phyloP scores from a whole-genome alignment of 2,329 filamentous ascomycete species.

The Paecilomyces dactylethromorphus region DNA sequence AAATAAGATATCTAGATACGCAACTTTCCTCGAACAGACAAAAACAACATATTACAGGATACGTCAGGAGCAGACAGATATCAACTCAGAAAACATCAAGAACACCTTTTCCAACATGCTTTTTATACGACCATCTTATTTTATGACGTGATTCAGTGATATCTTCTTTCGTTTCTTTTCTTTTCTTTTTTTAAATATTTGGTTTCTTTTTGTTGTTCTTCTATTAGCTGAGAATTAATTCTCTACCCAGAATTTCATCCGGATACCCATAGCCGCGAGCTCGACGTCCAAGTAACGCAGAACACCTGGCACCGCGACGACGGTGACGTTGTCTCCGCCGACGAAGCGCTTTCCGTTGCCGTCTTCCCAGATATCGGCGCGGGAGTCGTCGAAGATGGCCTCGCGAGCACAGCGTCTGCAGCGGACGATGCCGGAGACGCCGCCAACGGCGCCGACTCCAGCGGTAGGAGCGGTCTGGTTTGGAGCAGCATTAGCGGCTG shows the following conservation, averaged over 20 bases:
- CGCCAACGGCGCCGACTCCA: conserved; percentile 56
- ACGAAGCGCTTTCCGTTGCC: conserved; percentile 76
- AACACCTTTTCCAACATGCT: neutral
- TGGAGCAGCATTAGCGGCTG: conserved; percentile 23
- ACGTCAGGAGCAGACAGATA: neutral
- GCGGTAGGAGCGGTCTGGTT: conserved; percentile 24
- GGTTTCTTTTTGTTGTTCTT: conserved; percentile 1
- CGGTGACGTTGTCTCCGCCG: conserved; percentile 82
- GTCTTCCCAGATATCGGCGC: conserved; percentile 81
- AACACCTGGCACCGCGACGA: conserved; percentile 88
- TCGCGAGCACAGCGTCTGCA: conserved; percentile 72
- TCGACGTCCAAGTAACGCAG: conserved; percentile 92
- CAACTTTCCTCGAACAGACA: too few species aligned
- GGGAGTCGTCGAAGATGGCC: conserved; percentile 55
- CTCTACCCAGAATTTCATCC: conserved; percentile 81
- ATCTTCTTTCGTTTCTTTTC: conserved; percentile 6
- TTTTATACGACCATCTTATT: neutral
- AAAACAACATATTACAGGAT: neutral
- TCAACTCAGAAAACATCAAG: neutral
- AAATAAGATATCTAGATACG: too few species aligned
- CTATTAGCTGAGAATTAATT: conserved; percentile 18
- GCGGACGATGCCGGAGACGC: conserved; percentile 57
- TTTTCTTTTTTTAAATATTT: conserved; percentile 3
- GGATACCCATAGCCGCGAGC: conserved; percentile 90
- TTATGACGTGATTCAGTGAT: conserved; percentile 10